Conservation (phyloP, 805 yeast species). For the Wickerhamiella qilinensis region DNA sequence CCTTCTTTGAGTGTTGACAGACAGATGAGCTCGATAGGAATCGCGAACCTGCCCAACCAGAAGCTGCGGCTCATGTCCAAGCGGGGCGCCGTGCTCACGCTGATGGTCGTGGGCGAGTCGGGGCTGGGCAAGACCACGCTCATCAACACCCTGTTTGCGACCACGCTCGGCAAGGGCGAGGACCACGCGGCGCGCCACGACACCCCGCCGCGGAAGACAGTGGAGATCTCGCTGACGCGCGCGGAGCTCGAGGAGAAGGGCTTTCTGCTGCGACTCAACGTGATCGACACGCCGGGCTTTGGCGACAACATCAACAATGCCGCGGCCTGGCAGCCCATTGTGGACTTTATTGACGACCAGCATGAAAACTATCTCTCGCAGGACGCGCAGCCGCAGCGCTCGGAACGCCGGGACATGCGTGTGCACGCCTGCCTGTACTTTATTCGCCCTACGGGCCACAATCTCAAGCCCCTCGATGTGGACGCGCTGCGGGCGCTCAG, state of each 20-base stretch:
- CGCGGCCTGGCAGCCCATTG: constrained; percentile 51
- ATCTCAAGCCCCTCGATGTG: constrained; percentile 51
- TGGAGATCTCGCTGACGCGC: constrained; percentile 25
- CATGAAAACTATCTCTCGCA: constrained; percentile 53
- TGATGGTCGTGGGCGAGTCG: constrained; percentile 74
- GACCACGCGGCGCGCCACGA: constrained; percentile 26
- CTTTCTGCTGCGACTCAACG: constrained; percentile 41
- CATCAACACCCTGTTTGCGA: constrained; percentile 60
- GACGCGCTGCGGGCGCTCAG: constrained; percentile 56
- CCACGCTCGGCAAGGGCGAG: constrained; percentile 27
- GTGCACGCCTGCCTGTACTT: constrained; percentile 81
- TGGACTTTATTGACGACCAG: constrained; percentile 66
- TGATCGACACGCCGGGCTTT: constrained; percentile 65
- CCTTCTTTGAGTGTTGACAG: background rate
- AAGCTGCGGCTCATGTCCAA: constrained; percentile 22
- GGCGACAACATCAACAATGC: constrained; percentile 54
- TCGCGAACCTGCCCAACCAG: constrained; percentile 22
- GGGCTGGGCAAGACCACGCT: constrained; percentile 59
- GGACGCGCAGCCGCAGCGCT: constrained; percentile 58
- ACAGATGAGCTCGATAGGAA: constrained; percentile 11
- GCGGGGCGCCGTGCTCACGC: constrained; percentile 55
- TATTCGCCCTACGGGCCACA: constrained; percentile 49
- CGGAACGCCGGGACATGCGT: constrained; percentile 39
- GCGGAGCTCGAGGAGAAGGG: constrained; percentile 44
- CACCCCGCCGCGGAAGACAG: constrained; percentile 25